Evolutionary conservation across 805 yeast species (phyloP), one percentile per base, ranked within the genome.

Genomic region (Hanseniaspora lindneri): DNA sequence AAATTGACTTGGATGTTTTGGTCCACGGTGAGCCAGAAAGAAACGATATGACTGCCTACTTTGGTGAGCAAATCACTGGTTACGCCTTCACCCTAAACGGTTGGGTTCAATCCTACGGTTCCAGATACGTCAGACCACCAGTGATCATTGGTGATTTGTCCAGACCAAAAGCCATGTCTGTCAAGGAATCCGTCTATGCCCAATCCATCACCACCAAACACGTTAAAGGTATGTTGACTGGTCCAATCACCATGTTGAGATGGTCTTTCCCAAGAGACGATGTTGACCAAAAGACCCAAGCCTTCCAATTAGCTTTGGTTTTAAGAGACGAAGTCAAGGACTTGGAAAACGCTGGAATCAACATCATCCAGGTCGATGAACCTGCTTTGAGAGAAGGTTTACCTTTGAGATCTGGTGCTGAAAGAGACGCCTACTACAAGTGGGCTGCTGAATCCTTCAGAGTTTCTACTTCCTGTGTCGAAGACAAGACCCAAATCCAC

Each of bases 201-300:
- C 98, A 92, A 78, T 83, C 95, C 55, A 72, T 92, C 68, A 87
- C 96, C 65, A 71, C 78, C 63, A 84, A 83, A 76, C 96, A 96
- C 67, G 84, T 92, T 79, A 92, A 92, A 80, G 98, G 98, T 85
- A 92, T 92, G 98, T 82, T 92, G 69, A 88, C 98, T 67, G 98
- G 98, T 74, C 98, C 98, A 69, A 92, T 92, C 64, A 92, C 98
- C 67, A 86, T 94, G 74, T 82, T 92, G 70, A 85, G 98, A 80
- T 92, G 98, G 98, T 92, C 98, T 62, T 92, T 92, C 96, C 98
- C 98, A 76, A 86, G 98, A 83, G 89, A 88, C 68, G 98, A 92
- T 65, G 83, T 89, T 60, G 75, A 94, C 55, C 88, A 83, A 74
- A 77, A 83, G 75, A 77, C 79, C 59, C 98, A 92, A 77, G 86